Conservation (phyloP, 2,329 filamentous ascomycete species). For the Cercospora nicotianae region DNA sequence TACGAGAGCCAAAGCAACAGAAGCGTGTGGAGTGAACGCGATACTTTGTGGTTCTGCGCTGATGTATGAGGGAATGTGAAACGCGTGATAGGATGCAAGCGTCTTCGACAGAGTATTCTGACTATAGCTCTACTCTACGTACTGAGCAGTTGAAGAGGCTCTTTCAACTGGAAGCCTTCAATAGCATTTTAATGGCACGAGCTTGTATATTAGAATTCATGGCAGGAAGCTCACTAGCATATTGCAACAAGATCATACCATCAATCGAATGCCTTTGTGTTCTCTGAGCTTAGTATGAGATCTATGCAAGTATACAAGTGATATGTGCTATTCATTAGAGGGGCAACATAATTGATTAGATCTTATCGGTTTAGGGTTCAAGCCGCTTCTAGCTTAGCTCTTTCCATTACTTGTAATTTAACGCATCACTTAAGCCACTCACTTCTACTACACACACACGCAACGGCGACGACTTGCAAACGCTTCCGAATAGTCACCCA, state of each 20-base stretch:
- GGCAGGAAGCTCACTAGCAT: background rate
- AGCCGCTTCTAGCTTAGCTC: background rate
- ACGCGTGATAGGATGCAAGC: background rate
- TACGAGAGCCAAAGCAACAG: conserved; percentile 42
- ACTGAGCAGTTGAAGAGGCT: background rate
- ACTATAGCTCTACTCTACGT: background rate
- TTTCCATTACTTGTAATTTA: background rate
- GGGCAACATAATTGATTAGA: background rate
- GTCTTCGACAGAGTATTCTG: background rate
- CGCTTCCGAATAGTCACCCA: background rate
- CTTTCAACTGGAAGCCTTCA: background rate
- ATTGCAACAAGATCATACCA: background rate
- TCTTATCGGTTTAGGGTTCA: background rate
- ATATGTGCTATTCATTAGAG: background rate
- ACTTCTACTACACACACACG: background rate
- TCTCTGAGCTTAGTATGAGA: background rate
- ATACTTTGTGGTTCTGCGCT: background rate
- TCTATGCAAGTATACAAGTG: background rate
- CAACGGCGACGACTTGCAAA: background rate
- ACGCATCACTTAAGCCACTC: background rate
- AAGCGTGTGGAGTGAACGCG: conserved; percentile 37
- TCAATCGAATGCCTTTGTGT: background rate
- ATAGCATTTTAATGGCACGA: background rate
- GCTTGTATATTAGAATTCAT: background rate
- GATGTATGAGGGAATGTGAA: background rate